Evolutionary conservation across 495 filamentous ascomycete species (phyloP), one percentile per base, ranked within the genome.

Genomic region (Talaromyces thailandensis): DNA sequence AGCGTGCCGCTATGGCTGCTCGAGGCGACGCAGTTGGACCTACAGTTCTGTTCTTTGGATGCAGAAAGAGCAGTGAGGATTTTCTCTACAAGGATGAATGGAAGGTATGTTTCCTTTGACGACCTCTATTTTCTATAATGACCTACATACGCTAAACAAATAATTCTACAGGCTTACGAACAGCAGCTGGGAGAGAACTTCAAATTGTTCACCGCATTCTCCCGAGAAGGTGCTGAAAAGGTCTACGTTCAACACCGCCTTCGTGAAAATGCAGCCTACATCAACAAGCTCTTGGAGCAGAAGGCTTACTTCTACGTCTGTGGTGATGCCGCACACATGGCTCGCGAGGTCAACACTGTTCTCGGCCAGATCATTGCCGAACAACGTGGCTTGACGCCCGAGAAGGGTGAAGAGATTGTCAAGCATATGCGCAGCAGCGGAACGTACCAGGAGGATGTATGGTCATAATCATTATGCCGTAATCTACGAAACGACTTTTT

Each of bases 311-410:
- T 99, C 78, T 99, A 99, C 71, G 94, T 99, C 35, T 99, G 94
- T 69, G 94, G 94, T 76, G 94, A 99, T 68, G 94, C 94, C 6
- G 90, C 95, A 56, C 93, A 96, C 78, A 99, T 99, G 94, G 94
- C 94, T 43, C 85, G 95, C 51, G 94, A 98, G 70, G 94, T 99
- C 75, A 98, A 93, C 76, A 78, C 86, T 37, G 82, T 91, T 6
- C 81, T 99, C 23, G 87, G 79, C 32, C 86, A 93, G 72, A 96
- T 98, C 68, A 85, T 98, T 67, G 80, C 92, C 28, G 82, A 89
- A 66, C 82, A 96, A 76, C 83, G 94, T 35, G 88, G 87, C 43
- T 79, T 97, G 60, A 81, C 89, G 8, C 86, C 93, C 65, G 77
- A 87, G 58, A 93, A 94, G 78, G 94, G 84, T 23, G 94, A 99